Evolutionary conservation across 1,139 yeast species (phyloP).

Genomic region (Kurtzmaniella quercitrusa): DNA sequence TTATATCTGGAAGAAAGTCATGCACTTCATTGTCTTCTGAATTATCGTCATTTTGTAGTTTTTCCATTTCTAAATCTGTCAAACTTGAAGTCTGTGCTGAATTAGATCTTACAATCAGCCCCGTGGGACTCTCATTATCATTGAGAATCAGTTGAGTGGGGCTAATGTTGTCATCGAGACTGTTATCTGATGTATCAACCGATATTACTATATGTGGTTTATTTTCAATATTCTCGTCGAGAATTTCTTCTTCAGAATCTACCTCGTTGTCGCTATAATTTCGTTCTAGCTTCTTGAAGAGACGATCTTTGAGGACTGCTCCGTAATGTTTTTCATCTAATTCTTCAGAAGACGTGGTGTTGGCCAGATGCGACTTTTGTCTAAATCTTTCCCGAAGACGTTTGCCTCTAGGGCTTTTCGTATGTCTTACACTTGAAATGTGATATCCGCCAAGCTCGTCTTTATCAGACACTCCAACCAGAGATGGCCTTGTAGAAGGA

Average conservation of each 20-base stretch:
- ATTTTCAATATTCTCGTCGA: background rate
- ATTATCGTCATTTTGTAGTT: background rate
- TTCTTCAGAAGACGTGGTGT: background rate
- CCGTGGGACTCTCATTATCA: background rate
- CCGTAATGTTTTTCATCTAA: background rate
- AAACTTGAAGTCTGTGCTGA: background rate
- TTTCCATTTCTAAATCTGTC: background rate
- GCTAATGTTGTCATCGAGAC: background rate
- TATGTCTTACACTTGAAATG: background rate
- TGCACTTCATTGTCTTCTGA: background rate
- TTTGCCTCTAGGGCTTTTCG: background rate
- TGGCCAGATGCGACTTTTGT: background rate
- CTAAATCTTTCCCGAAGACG: background rate
- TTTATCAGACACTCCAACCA: conserved; percentile 4
- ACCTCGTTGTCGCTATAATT: background rate
- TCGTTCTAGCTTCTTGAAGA: conserved; percentile 5
- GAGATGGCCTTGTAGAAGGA: conserved; percentile 1
- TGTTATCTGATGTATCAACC: too few species aligned
- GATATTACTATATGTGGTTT: too few species aligned
- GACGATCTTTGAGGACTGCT: conserved; percentile 2
- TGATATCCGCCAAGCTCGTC: conserved; percentile 2
- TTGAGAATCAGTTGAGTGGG: background rate
- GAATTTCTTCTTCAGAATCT: conserved; percentile 3
- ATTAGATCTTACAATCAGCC: background rate
- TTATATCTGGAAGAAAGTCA: background rate